Percentiles rank a stretch among this genome's conserved stretches.
These are phyloP conservation scores for Cylindrotheca closterium DNA, from an alignment of 108 stramenopile species.

Conservation along the genomic window DNA sequence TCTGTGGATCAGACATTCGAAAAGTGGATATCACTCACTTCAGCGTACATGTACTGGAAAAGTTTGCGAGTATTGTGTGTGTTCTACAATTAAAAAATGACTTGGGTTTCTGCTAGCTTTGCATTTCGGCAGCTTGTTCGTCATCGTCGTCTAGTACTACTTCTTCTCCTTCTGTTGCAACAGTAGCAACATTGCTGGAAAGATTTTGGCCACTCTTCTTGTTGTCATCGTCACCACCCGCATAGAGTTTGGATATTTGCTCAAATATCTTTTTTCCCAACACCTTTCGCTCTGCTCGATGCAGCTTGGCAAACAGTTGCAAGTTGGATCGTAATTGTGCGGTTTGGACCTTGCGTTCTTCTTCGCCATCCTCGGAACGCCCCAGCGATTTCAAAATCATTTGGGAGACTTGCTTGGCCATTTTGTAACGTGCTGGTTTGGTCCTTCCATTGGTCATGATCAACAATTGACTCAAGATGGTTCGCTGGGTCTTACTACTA, in stretches of 20 bases:
- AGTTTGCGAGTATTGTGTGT: too few species aligned
- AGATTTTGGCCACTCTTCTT: too few species aligned
- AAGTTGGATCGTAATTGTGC: not conserved
- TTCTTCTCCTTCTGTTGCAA: too few species aligned
- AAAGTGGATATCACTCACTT: too few species aligned
- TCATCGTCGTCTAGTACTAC: too few species aligned
- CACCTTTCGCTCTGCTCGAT: conserved; percentile 1
- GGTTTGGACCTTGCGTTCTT: not conserved
- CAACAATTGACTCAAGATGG: conserved; percentile 5
- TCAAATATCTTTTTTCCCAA: conserved; percentile 7
- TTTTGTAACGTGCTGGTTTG: conserved; percentile 6
- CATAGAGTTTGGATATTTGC: not conserved
- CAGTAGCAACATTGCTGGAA: too few species aligned
- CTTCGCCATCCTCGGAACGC: not conserved
- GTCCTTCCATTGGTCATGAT: conserved; percentile 13
- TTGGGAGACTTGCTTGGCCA: conserved; percentile 1
- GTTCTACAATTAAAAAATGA: too few species aligned
- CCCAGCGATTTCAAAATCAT: not conserved
- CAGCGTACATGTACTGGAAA: too few species aligned
- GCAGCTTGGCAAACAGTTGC: conserved; percentile 2
- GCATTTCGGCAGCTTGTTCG: too few species aligned
- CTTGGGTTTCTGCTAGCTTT: too few species aligned
- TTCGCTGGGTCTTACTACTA: not conserved
- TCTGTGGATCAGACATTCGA: too few species aligned
- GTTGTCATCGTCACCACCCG: too few species aligned